phyloP scores from a whole-genome alignment of 1,284 basidiomycete species.

The Apiotrichum porosum region DNA sequence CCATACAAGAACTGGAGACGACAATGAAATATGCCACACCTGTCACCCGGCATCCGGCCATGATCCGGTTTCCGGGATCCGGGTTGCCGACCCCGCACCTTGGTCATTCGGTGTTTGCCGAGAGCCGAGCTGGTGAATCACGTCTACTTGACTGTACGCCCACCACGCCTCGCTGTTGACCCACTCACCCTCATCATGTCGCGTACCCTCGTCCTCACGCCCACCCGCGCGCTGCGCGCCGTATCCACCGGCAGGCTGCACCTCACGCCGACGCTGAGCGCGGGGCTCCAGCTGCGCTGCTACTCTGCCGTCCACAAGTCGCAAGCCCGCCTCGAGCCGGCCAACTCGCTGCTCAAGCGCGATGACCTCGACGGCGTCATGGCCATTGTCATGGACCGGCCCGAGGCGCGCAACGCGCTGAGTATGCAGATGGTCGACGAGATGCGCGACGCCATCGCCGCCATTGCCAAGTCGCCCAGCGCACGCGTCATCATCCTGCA shows the following conservation, averaged over 20 bases:
- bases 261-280: too few species aligned
- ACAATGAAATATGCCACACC: too few species aligned
- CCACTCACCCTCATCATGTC: conserved; percentile 6
- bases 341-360: conserved; percentile 1
- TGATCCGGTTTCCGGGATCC: too few species aligned
- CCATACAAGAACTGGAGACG: too few species aligned
- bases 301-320: conserved; percentile 10
- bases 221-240: conserved; percentile 1
- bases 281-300: too few species aligned
- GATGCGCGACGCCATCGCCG: conserved; percentile 63
- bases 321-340: conserved; percentile 33
- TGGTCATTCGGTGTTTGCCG: too few species aligned
- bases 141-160: too few species aligned
- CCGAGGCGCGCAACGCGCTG: conserved; percentile 83
- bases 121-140: too few species aligned
- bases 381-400: conserved; percentile 63
- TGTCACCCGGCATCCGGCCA: too few species aligned
- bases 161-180: too few species aligned
- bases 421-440: conserved; percentile 73
- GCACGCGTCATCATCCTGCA: conserved; percentile 72
- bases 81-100: too few species aligned
- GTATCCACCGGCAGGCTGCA: not conserved
- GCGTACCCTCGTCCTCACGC: conserved; percentile 7
- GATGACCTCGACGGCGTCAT: conserved; percentile 41
- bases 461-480: conserved; percentile 53